Evolutionary conservation across 306 rosid genomes (phyloP), one percentile per base, ranked within the genome.

Genomic region (Spatholobus suberectus): DNA sequence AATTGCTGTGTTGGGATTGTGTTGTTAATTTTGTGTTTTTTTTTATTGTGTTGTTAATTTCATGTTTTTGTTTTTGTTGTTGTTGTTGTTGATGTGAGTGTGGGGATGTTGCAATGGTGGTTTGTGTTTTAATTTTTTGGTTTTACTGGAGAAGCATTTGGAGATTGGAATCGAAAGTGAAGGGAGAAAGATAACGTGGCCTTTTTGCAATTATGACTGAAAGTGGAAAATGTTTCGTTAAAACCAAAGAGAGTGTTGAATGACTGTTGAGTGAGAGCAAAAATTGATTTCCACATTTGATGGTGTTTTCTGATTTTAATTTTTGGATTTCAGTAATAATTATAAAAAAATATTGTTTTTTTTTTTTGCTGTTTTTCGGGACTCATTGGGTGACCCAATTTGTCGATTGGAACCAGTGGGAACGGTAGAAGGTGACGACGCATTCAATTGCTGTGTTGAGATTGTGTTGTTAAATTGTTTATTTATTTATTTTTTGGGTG

Each of bases 341-440:
- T 0, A 4, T 11, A 55, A 58, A 4, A n/a, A n/a, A n/a, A n/a
- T n/a, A 20, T 0, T 20, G 3, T 54, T 4, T 12, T 2, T 54
- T 49, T 49, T 18, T 52, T 18, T n/a, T n/a, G 10, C 58, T 51
- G 8, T 51, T 17, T 52, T 55, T 55, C 3, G 32, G 21, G 57
- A 87, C 84, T 55, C 87, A 81, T 67, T 70, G 75, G 61, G 75
- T 89, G 26, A 89, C 90, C 0, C 85, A 89, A 63, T 93, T 95
- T 81, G 77, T 90, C 26, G 82, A 73, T 78, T 95, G 98, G 98
- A 96, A 96, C 47, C 85, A 74, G 40, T 88, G 90, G 90, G 93
- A 90, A 44, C 87, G 81, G 76, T 96, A 94, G 99, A 93, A 96
- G 98, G 98, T 96, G n/a, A n/a, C n/a, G 78, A 84, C 46, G 81